Percentiles rank a stretch among this genome's conserved stretches.
Evolutionary conservation across 2,329 filamentous ascomycete species (phyloP).

Genomic region (Ophiostoma ips): DNA sequence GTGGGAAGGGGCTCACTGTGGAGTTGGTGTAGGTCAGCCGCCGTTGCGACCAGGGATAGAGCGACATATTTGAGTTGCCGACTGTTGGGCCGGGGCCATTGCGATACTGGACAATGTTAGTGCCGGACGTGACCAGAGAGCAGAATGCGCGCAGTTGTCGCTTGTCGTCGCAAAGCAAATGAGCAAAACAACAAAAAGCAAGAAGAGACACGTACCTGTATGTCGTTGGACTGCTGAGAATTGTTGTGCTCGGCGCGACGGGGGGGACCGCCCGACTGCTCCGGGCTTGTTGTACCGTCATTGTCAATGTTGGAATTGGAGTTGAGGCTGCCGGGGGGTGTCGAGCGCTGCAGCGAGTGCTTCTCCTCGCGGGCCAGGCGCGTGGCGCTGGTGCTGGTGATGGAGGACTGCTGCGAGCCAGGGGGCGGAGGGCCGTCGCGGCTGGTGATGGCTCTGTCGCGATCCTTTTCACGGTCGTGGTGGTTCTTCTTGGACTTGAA

Average conservation of each 20-base stretch:
- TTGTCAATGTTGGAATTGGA: constrained; percentile 50
- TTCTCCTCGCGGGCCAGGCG: constrained; percentile 44
- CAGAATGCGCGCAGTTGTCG: not conserved
- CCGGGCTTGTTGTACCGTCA: constrained; percentile 42
- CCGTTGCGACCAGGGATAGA: constrained; percentile 93
- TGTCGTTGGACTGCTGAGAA: constrained; percentile 28
- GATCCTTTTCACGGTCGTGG: constrained; percentile 42
- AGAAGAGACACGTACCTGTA: constrained; percentile 13
- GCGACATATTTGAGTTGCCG: constrained; percentile 54
- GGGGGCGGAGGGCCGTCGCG: constrained; percentile 34
- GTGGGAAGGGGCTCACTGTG: constrained; percentile 77
- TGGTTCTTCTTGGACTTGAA: constrained; percentile 73
- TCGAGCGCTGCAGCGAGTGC: constrained; percentile 41
- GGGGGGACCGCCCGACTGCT: constrained; percentile 46
- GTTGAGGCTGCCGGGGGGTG: constrained; percentile 64
- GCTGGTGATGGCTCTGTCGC: constrained; percentile 41
- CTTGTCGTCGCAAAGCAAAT: too few relatives aligned
- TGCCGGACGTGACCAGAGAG: not conserved
- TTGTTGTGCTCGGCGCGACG: constrained; percentile 38
- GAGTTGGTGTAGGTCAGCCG: constrained; percentile 73
- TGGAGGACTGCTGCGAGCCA: constrained; percentile 30
- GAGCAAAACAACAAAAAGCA: too few relatives aligned
- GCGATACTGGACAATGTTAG: constrained; percentile 30
- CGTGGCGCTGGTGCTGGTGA: constrained; percentile 31
- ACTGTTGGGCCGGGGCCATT: constrained; percentile 36